A percentile compares a stretch with the other conserved stretches of the same genome.
phyloP scores from a whole-genome alignment of 495 filamentous ascomycete genomes.

The Aspergillus conjunctus region DNA sequence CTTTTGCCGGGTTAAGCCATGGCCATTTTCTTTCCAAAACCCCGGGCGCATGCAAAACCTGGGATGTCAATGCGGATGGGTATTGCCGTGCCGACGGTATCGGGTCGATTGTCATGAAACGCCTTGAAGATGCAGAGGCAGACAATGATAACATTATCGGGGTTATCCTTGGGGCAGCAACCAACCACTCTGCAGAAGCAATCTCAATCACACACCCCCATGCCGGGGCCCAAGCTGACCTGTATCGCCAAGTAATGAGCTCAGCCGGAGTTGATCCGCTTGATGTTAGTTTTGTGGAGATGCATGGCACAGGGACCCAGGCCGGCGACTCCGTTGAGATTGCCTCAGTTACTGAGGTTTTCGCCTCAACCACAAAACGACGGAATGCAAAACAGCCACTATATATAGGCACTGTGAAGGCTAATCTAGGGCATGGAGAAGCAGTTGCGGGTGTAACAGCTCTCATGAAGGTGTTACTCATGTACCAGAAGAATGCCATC shows the following conservation, averaged over 20 bases:
- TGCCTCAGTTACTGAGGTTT: conserved; percentile 31
- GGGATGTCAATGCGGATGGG: conserved; percentile 68
- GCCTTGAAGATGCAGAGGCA: conserved; percentile 47
- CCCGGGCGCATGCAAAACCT: conserved; percentile 64
- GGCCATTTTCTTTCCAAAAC: conserved; percentile 73
- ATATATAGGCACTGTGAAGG: conserved; percentile 30
- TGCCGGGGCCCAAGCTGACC: conserved; percentile 47
- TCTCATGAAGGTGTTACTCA: too few species aligned
- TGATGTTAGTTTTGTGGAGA: conserved; percentile 55
- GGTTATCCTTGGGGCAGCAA: conserved; percentile 39
- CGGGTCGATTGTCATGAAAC: conserved; percentile 47
- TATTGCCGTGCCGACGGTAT: conserved; percentile 64
- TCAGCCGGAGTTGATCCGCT: conserved; percentile 49
- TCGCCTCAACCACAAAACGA: conserved; percentile 21
- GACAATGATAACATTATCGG: conserved; percentile 51
- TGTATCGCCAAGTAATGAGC: conserved; percentile 46
- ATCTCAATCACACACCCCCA: conserved; percentile 50
- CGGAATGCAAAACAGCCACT: conserved; percentile 21
- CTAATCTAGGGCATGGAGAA: too few species aligned
- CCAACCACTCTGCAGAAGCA: conserved; percentile 51
- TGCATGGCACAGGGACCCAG: conserved; percentile 52
- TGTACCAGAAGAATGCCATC: too few species aligned
- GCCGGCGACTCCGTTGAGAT: conserved; percentile 42
- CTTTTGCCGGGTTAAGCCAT: conserved; percentile 66
- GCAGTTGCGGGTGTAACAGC: too few species aligned